Evolutionary conservation across 2,329 filamentous ascomycete species (phyloP).

Genomic region (Boeremia exigua): DNA sequence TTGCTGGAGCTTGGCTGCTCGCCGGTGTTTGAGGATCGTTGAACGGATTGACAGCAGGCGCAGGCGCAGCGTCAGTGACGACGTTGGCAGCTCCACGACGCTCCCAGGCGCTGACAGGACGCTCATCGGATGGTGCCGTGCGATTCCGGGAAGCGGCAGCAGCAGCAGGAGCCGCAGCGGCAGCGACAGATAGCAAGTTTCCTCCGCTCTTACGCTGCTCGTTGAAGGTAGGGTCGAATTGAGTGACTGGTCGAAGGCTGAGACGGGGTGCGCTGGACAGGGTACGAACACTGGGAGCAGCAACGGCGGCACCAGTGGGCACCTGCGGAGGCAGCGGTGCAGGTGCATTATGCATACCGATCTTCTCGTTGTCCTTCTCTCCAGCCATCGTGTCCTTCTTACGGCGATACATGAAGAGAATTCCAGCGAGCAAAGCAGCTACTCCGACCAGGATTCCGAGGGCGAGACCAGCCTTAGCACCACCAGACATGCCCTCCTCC

Average conservation of each 20-base stretch:
- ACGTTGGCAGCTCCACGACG: conserved; percentile 45
- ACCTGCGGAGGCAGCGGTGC: conserved; percentile 37
- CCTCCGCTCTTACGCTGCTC: conserved; percentile 50
- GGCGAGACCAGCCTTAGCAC: conserved; percentile 79
- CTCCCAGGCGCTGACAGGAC: conserved; percentile 48
- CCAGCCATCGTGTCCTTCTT: conserved; percentile 68
- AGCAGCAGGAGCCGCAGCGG: conserved; percentile 34
- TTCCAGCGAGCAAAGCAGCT: conserved; percentile 68
- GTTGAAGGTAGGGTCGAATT: conserved; percentile 75
- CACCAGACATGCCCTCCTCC: conserved; percentile 50
- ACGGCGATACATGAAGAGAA: conserved; percentile 75
- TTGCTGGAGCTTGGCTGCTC: conserved; percentile 54
- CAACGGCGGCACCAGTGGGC: conserved; percentile 15
- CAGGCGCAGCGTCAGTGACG: conserved; percentile 47
- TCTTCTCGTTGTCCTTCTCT: conserved; percentile 52
- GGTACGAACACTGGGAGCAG: conserved; percentile 50
- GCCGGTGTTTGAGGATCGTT: conserved; percentile 47
- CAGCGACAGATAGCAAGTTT: conserved; percentile 42
- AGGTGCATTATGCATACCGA: conserved; percentile 34
- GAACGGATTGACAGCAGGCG: conserved; percentile 70
- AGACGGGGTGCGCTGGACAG: conserved; percentile 73
- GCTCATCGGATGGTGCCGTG: conserved; percentile 19
- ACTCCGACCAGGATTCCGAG: conserved; percentile 79
- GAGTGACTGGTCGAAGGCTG: conserved; percentile 82
- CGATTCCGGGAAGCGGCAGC: conserved; percentile 25